Conservation (phyloP, 1,284 basidiomycete genomes). For the Agroathelia rolfsii region DNA sequence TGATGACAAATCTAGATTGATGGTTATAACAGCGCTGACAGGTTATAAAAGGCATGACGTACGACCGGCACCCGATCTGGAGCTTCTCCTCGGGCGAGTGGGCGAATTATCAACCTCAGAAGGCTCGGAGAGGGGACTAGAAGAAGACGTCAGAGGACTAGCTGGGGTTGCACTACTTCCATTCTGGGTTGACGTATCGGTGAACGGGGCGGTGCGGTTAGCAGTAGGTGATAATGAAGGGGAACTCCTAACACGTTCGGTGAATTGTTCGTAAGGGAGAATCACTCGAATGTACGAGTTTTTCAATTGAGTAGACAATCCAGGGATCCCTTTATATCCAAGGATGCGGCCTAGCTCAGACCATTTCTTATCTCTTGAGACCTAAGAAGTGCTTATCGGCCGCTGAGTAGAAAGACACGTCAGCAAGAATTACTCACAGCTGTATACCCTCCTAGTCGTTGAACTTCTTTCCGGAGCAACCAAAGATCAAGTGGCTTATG, state of each 20-base stretch:
- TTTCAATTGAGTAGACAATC: constrained; percentile 81
- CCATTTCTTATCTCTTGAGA: constrained; percentile 78
- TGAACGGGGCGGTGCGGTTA: constrained; percentile 25
- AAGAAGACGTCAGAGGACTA: constrained; percentile 61
- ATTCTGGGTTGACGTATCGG: constrained; percentile 11
- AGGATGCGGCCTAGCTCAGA: constrained; percentile 72
- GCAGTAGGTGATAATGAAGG: constrained; percentile 36
- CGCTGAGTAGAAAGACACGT: constrained; percentile 14
- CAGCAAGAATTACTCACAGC: constrained; percentile 39
- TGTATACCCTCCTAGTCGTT: constrained; percentile 80
- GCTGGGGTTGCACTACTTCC: constrained; percentile 40
- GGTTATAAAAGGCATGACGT: no score
- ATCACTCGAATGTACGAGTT: constrained; percentile 87
- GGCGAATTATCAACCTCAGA: constrained; percentile 63
- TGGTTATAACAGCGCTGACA: no score
- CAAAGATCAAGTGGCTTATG: constrained; percentile 89
- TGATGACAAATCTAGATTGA: no score
- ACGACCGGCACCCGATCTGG: constrained; percentile 14
- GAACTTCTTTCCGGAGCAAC: constrained; percentile 86
- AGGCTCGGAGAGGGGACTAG: constrained; percentile 71
- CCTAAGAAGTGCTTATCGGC: constrained; percentile 33
- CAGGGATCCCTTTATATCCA: constrained; percentile 75
- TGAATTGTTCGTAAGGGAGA: constrained; percentile 89
- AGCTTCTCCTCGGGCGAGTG: constrained; percentile 37
- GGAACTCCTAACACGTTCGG: constrained; percentile 63